Percentiles rank a stretch among this genome's conserved stretches.
phyloP scores from a whole-genome alignment of 495 filamentous ascomycete genomes.

The Neurospora hispaniola region DNA sequence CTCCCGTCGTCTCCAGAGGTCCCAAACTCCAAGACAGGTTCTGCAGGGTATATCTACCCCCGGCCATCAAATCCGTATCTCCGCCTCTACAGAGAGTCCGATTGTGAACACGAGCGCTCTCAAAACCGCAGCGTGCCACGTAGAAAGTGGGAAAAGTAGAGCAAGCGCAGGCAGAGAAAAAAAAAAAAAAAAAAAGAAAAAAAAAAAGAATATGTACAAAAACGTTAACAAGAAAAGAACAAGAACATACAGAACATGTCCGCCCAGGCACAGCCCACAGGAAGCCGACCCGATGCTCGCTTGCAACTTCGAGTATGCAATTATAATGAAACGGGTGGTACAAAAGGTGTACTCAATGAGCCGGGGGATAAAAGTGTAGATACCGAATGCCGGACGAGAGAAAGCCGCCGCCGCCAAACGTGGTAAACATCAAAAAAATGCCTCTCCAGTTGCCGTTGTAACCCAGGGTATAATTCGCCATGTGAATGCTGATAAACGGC shows the following conservation, averaged over 20 bases:
- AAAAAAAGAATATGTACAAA: not conserved
- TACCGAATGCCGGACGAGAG: not conserved
- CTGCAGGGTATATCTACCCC: not conserved
- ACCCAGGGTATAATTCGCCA: conserved; percentile 9
- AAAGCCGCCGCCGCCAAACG: not conserved
- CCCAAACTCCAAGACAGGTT: not conserved
- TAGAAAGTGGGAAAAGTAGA: not conserved
- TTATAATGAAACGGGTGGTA: not conserved
- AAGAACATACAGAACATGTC: not conserved
- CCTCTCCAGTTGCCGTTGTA: conserved; percentile 12
- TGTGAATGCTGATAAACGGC: conserved; percentile 21
- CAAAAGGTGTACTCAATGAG: not conserved
- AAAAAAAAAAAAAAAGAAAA: not conserved
- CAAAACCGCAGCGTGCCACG: not conserved
- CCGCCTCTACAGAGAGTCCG: not conserved
- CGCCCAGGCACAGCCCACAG: not conserved
- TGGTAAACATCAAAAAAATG: conserved; percentile 18
- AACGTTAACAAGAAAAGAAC: not conserved
- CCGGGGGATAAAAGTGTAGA: not conserved
- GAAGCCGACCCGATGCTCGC: not conserved
- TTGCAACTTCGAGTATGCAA: not conserved
- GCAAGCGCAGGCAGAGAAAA: not conserved
- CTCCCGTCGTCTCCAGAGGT: not conserved
- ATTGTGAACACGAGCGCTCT: not conserved
- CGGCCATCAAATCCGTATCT: not conserved